These are phyloP conservation scores for Salinomyces thailandicus DNA, from an alignment of 2,329 filamentous ascomycete species.

Conservation along the genomic window DNA sequence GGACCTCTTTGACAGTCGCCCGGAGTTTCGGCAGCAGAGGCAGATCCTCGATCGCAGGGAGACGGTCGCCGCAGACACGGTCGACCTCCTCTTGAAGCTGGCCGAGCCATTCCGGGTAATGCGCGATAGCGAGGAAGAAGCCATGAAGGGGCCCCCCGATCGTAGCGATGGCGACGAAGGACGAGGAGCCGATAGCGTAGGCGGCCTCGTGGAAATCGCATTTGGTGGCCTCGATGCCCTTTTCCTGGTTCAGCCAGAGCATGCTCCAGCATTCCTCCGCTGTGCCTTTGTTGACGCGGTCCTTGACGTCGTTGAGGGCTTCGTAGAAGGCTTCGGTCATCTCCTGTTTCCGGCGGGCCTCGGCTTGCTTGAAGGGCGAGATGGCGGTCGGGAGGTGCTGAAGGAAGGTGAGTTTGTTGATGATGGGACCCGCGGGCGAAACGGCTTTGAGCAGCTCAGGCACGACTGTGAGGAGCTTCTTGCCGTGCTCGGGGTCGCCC, in stretches of 20 bases:
- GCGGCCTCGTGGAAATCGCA: conserved; percentile 25
- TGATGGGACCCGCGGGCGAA: conserved; percentile 23
- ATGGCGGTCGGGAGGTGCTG: conserved; percentile 21
- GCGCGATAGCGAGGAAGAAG: conserved; percentile 26
- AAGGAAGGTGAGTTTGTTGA: conserved; percentile 27
- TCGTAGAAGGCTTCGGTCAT: conserved; percentile 26
- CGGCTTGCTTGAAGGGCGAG: conserved; percentile 23
- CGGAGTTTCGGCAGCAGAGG: conserved; percentile 24
- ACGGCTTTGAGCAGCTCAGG: conserved; percentile 26
- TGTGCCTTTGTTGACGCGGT: conserved; percentile 16
- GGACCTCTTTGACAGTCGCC: conserved; percentile 26
- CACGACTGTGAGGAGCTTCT: conserved; percentile 25
- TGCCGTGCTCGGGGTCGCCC: conserved; percentile 25
- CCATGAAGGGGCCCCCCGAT: conserved; percentile 25
- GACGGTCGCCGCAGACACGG: conserved; percentile 22
- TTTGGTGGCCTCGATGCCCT: conserved; percentile 18
- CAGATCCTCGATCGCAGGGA: conserved; percentile 23
- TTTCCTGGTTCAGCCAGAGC: conserved; percentile 24
- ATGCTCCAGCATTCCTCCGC: conserved; percentile 22
- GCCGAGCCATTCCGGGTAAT: conserved; percentile 23
- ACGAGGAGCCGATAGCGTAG: conserved; percentile 25
- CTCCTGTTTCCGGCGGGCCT: conserved; percentile 19
- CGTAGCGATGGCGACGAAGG: conserved; percentile 26
- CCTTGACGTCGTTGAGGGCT: conserved; percentile 22
- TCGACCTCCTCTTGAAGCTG: conserved; percentile 25